Conservation (phyloP, 306 rosid genomes). For the Vigna trinervia region DNA sequence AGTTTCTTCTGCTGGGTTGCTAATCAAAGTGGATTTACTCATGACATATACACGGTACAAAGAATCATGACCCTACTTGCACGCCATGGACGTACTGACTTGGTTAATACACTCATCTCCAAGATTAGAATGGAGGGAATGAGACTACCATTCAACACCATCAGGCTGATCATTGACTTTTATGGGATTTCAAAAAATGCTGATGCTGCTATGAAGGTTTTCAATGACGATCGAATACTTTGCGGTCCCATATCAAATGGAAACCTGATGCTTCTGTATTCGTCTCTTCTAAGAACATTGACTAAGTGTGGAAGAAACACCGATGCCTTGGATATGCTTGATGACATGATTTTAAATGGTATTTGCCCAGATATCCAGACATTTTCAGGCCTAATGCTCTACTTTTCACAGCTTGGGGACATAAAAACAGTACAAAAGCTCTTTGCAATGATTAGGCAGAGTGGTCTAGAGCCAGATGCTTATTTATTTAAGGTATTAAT, state of each 20-base stretch:
- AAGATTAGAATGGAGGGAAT: slow-evolving; percentile 75
- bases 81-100: slow-evolving; percentile 62
- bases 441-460: slow-evolving; percentile 72
- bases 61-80: slow-evolving; percentile 75
- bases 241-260: slow-evolving; percentile 68
- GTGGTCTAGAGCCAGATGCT: slow-evolving; percentile 73
- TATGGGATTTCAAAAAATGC: slow-evolving; percentile 82
- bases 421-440: slow-evolving; percentile 76
- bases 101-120: slow-evolving; percentile 70
- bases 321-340: slow-evolving; percentile 68
- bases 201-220: slow-evolving; percentile 82
- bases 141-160: slow-evolving; percentile 74
- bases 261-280: slow-evolving; percentile 71
- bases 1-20: slow-evolving; percentile 86
- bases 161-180: slow-evolving; percentile 73
- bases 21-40: slow-evolving; percentile 73
- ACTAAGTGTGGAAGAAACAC: slow-evolving; percentile 70
- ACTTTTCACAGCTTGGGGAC: slow-evolving; percentile 69
- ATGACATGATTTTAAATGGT: slow-evolving; percentile 76
- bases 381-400: slow-evolving; percentile 74
- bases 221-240: slow-evolving; percentile 58
- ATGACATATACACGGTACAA: slow-evolving; percentile 78
- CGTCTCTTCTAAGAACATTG: slow-evolving; percentile 75
- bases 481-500: slow-evolving; percentile 70
- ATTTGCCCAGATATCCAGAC: slow-evolving; percentile 79